Evolutionary conservation across 164 flowering plant genomes (phyloP).

Genomic region (Nymphaea thermarum): DNA sequence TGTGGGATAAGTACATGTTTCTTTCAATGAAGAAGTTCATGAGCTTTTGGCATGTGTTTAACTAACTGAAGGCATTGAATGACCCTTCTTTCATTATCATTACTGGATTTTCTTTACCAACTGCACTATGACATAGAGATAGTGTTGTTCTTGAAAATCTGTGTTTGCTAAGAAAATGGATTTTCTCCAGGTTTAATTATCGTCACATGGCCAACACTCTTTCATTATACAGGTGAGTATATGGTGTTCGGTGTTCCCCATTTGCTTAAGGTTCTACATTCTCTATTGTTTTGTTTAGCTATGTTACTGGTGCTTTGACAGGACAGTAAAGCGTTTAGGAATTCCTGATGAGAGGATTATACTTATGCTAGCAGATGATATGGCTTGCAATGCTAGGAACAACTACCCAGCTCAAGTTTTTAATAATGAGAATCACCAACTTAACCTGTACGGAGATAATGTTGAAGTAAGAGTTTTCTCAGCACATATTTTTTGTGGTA

Average conservation of each 20-base stretch:
- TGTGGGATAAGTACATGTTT: too few species aligned
- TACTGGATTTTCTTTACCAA: background rate
- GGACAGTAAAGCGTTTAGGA: slow-evolving; percentile 92
- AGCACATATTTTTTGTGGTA: background rate
- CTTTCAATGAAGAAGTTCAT: too few species aligned
- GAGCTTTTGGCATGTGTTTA: too few species aligned
- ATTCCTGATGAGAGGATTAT: slow-evolving; percentile 99
- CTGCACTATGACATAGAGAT: too few species aligned
- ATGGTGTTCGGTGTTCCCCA: background rate
- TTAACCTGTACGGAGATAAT: slow-evolving; percentile 96
- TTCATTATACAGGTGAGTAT: slow-evolving; percentile 77
- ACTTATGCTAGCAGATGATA: slow-evolving; percentile 97
- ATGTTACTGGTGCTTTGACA: slow-evolving; percentile 12
- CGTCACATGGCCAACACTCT: slow-evolving; percentile 99
- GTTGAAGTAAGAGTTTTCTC: slow-evolving; percentile 56
- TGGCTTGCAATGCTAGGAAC: slow-evolving; percentile 98
- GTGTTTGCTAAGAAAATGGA: slow-evolving; percentile 2
- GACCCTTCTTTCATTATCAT: background rate
- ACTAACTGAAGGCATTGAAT: too few species aligned
- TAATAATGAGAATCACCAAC: slow-evolving; percentile 92
- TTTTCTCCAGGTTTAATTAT: slow-evolving; percentile 81
- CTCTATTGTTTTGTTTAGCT: background rate
- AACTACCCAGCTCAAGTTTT: slow-evolving; percentile 96
- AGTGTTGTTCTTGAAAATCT: background rate
- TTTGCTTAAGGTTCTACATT: background rate